Percentiles rank a stretch among this genome's conserved stretches.
Evolutionary conservation across 306 rosid species (phyloP).

Genomic region (Dicorynia guianensis): DNA sequence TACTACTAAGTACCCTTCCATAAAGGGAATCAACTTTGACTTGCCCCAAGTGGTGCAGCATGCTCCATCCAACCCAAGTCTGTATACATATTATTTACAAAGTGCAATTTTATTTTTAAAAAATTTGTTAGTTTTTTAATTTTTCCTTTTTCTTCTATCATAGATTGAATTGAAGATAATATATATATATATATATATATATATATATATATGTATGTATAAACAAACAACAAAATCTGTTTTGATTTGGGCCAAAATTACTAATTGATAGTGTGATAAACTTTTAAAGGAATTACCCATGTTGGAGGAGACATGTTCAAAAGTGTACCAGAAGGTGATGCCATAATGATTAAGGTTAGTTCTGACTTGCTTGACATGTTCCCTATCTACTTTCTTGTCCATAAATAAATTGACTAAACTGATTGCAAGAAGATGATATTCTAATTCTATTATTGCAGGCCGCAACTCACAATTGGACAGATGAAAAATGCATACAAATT

Average conservation of each 20-base stretch:
- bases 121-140: too few relatives aligned
- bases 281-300: not conserved
- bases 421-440: too few relatives aligned
- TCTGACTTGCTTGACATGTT: too few relatives aligned
- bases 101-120: too few relatives aligned
- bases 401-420: too few relatives aligned
- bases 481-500: not conserved
- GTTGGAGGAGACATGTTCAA: conserved; percentile 10
- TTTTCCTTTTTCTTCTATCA: not conserved
- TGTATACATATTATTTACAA: too few relatives aligned
- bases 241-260: not conserved
- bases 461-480: not conserved
- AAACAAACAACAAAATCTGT: not conserved
- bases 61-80: not conserved
- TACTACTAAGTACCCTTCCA: not conserved
- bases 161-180: not conserved
- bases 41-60: not conserved
- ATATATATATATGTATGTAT: too few relatives aligned
- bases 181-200: too few relatives aligned
- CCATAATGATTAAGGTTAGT: not conserved
- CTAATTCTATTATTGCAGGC: not conserved
- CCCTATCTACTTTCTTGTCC: too few relatives aligned
- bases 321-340: not conserved
- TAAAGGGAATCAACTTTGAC: not conserved
- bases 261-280: not conserved